Base-by-base conservation (phyloP, 228 moss, liverwort and hornwort species). In the Sphagnum fallax region DNA sequence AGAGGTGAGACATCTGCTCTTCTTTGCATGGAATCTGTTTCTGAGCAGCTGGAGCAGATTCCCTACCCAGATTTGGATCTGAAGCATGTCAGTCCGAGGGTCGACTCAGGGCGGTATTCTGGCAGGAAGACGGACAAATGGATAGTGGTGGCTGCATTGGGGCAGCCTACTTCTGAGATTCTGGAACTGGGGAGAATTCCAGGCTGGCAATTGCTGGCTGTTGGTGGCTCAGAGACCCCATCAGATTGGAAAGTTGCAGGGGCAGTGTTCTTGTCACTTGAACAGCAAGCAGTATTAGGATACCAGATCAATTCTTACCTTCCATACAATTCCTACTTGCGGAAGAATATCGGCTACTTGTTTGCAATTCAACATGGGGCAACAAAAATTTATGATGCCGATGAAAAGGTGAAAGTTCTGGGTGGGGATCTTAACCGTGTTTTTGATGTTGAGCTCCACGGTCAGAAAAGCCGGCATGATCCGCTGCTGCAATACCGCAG, bases 321-420 rank as follows among this genome's bases (percentile, higher is more conserved):
- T 6, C 95, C 92, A 0, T 71, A 58, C 5, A 69, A 77, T 3
- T 84, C 90, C n/a, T 95, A 85, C 10, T 59, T 92, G 49, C 85
- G 92, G 51, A 95, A 95, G 71, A 95, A 89, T 69, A 72, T 95
- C n/a, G 95, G 95, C 15, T 95, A 95, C 70, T 81, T 95, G 51
- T 95, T 95, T 67, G 95, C 95, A 49, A 86, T 95, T 72, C 95
- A 95, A 51, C 95, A 95, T 72, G 95, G 95, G 12, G 95, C 95
- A 50, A 81, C 73, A 48, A 84, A 80, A 60, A 95, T 95, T 60
- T 95, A 92, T 62, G 95, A 95, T 50, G 95, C 87, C 0, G 95
- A 92, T 70, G 92, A 91, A 62, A 88, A 65, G 6, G 89, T 84
- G 55, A 71, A 87, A 0, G 81, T 95, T 52, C 75, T 95, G 5